Evolutionary conservation across 805 yeast species (phyloP).

Genomic region (Metschnikowia santaceciliae): DNA sequence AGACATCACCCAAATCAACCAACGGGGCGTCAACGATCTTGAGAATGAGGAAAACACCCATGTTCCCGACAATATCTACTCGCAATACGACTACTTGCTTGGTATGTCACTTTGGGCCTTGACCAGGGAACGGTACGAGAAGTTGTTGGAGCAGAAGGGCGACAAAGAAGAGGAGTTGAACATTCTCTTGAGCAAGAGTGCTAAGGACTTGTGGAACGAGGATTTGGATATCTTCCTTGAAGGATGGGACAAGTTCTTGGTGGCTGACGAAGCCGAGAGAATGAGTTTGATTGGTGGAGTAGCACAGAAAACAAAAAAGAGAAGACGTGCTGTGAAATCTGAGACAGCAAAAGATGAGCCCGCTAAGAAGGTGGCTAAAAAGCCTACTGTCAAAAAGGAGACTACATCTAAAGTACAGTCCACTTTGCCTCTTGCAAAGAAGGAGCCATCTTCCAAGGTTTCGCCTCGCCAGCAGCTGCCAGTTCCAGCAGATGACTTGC

Average conservation of each 20-base stretch:
- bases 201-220: slow-evolving; percentile 83
- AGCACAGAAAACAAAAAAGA: slow-evolving; percentile 37
- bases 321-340: slow-evolving; percentile 22
- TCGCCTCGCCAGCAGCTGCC: background rate
- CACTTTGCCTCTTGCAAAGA: slow-evolving; percentile 7
- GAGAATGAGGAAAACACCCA: slow-evolving; percentile 36
- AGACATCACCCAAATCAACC: slow-evolving; percentile 14
- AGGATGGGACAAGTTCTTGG: slow-evolving; percentile 65
- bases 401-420: slow-evolving; percentile 7
- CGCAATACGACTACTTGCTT: slow-evolving; percentile 79
- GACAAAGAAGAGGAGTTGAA: slow-evolving; percentile 71
- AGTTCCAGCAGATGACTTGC: slow-evolving; percentile 12
- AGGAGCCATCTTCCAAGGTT: slow-evolving; percentile 1
- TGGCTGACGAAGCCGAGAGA: slow-evolving; percentile 59
- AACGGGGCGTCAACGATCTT: slow-evolving; percentile 24
- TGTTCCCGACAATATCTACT: slow-evolving; percentile 50
- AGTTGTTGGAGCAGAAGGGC: slow-evolving; percentile 66
- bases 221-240: slow-evolving; percentile 74
- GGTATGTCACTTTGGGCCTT: slow-evolving; percentile 94
- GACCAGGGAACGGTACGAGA: slow-evolving; percentile 84
- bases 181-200: slow-evolving; percentile 57
- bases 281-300: slow-evolving; percentile 42
- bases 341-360: slow-evolving; percentile 5
- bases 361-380: slow-evolving; percentile 12
- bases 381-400: slow-evolving; percentile 1